Evolutionary conservation across 148 eudicot species (phyloP).

Genomic region (Nepenthes mirabilis): DNA sequence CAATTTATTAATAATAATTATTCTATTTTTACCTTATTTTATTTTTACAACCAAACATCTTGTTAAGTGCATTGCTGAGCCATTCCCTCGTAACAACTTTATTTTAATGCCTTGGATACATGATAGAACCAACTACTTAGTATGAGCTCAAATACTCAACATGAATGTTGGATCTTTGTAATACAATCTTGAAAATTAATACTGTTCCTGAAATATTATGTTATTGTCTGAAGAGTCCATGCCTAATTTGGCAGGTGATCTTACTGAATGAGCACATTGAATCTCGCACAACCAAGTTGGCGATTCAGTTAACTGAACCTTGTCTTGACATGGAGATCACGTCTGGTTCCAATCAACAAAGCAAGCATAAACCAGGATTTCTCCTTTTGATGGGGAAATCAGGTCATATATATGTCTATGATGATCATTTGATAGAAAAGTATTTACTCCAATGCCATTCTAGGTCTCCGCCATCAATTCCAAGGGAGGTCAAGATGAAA

Average conservation of each 20-base stretch:
- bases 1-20: too few relatives aligned
- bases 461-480: constrained; percentile 57
- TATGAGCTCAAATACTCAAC: neutral
- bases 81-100: too few relatives aligned
- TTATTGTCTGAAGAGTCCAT: neutral
- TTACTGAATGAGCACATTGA: constrained; percentile 68
- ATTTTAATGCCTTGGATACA: too few relatives aligned
- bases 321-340: constrained; percentile 57
- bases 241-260: constrained; percentile 45
- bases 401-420: constrained; percentile 62
- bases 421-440: constrained; percentile 64
- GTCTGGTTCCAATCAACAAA: constrained; percentile 34
- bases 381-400: constrained; percentile 73
- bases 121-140: too few relatives aligned
- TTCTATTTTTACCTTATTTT: too few relatives aligned
- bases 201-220: neutral
- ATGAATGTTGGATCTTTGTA: neutral
- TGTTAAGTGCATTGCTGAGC: too few relatives aligned
- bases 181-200: neutral
- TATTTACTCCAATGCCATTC: constrained; percentile 58
- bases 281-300: constrained; percentile 68
- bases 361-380: constrained; percentile 51
- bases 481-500: constrained; percentile 56
- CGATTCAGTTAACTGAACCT: constrained; percentile 67
- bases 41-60: too few relatives aligned